These are phyloP conservation scores for Cutaneotrichosporon spelunceum DNA, from an alignment of 1,284 basidiomycete species.

Conservation along the genomic window DNA sequence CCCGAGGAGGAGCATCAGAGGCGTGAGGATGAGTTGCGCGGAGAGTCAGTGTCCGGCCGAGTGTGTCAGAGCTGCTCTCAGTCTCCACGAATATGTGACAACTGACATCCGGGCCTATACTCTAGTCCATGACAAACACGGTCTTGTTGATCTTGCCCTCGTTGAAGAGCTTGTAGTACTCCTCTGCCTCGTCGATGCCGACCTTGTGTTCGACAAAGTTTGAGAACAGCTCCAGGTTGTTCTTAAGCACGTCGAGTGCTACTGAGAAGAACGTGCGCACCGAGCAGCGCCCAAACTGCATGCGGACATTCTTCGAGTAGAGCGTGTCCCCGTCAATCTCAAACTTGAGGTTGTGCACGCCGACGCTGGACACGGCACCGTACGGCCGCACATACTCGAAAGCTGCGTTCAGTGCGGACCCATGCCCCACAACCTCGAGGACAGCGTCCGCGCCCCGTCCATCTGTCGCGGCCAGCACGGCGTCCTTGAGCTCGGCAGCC, in stretches of 20 bases:
- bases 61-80: neutral
- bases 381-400: slow-evolving; percentile 75
- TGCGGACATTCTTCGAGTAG: slow-evolving; percentile 68
- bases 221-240: slow-evolving; percentile 42
- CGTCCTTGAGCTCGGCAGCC: slow-evolving; percentile 29
- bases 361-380: slow-evolving; percentile 74
- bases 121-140: slow-evolving; percentile 37
- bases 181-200: slow-evolving; percentile 41
- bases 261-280: slow-evolving; percentile 73
- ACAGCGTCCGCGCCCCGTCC: slow-evolving; percentile 53
- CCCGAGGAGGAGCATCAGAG: too few species aligned
- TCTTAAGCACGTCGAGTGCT: slow-evolving; percentile 64
- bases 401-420: slow-evolving; percentile 65
- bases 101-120: slow-evolving; percentile 1
- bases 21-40: too few species aligned
- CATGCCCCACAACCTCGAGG: slow-evolving; percentile 72
- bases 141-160: slow-evolving; percentile 49
- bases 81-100: neutral
- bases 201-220: slow-evolving; percentile 48
- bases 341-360: slow-evolving; percentile 55
- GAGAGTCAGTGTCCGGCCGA: too few species aligned
- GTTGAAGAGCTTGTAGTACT: slow-evolving; percentile 50
- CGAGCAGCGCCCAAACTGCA: slow-evolving; percentile 69
- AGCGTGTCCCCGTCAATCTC: slow-evolving; percentile 54
- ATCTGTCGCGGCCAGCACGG: slow-evolving; percentile 35